Evolutionary conservation across 352 stramenopile species (phyloP), one percentile per base, ranked within the genome.

Genomic region (Phytophthora ramorum): DNA sequence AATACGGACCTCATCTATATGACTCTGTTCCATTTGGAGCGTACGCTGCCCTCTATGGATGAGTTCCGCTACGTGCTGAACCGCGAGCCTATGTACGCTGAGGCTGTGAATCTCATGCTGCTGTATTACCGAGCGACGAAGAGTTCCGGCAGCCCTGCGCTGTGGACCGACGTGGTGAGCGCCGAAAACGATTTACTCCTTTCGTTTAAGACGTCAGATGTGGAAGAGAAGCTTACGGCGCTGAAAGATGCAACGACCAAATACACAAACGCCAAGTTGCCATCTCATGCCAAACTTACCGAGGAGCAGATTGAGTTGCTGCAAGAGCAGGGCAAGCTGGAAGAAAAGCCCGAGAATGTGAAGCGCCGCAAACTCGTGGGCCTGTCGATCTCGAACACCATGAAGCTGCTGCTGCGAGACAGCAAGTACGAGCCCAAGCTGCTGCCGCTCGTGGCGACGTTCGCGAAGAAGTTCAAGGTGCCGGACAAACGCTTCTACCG

Each of bases 401-500:
- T 98, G 60, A 87, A 92, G 68, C 59, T 87, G 34, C 63, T 97
- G 47, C 69, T 92, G 40, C 80, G 78, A 37, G 85, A 93, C 63
- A 85, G 76, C 60, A 93, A 93, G 71, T 91, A 91, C 67, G 84
- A 95, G 43, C 85, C 85, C 0, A 93, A 95, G 63, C 76, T 97
- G 53, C 55, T 89, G 24, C 76, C 73, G 13, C 22, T 95, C 7
- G 87, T 84, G 7, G 80, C 82, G 0, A 56, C 81, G 4, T 88
- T 94, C 57, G 79, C 86, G 34, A 96, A 96, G 60, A 95, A 92
- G 62, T 96, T 97, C 66, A 96, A 96, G 37, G 85, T 98, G 7
- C 85, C 91, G 1, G 91, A 97, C 57, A 97, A 98, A 74, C 86
- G 87, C 7, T 91, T 96, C 46, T 98, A 95, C 66, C 86, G 91